Evolutionary conservation across 2,329 filamentous ascomycete genomes (phyloP).

Genomic region (Arachnopeziza araneosa): DNA sequence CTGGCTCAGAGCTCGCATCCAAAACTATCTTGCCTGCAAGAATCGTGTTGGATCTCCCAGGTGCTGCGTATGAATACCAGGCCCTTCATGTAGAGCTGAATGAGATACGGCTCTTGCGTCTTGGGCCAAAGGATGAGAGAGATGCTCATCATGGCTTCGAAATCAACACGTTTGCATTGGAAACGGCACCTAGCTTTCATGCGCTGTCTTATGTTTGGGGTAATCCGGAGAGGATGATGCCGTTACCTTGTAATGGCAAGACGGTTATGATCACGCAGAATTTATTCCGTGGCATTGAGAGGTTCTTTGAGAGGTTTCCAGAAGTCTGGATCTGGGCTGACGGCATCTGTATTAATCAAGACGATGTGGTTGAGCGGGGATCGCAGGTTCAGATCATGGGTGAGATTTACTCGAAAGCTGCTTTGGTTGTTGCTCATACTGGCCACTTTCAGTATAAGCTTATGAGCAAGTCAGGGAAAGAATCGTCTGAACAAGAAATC

Average conservation of each 20-base stretch:
- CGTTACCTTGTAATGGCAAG: neutral
- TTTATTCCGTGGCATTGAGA: neutral
- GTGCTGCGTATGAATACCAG: neutral
- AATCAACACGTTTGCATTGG: neutral
- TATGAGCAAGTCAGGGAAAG: neutral
- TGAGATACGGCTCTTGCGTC: neutral
- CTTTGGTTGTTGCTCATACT: neutral
- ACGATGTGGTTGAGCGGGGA: neutral
- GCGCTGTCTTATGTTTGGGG: neutral
- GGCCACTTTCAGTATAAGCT: neutral
- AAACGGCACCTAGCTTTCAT: neutral
- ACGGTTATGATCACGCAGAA: neutral
- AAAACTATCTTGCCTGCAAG: neutral
- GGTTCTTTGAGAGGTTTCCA: neutral
- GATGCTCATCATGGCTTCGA: neutral
- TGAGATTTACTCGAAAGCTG: neutral
- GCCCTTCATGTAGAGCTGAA: neutral
- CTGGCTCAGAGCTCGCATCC: neutral
- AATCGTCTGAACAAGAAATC: neutral
- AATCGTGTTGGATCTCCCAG: neutral
- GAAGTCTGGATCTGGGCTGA: constrained; percentile 2
- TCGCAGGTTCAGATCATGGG: constrained; percentile 3
- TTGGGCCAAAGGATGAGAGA: neutral
- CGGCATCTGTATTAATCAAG: constrained; percentile 1
- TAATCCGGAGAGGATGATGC: neutral